Conservation (phyloP, 257 asterid genomes). For the Primulina tabacum region DNA sequence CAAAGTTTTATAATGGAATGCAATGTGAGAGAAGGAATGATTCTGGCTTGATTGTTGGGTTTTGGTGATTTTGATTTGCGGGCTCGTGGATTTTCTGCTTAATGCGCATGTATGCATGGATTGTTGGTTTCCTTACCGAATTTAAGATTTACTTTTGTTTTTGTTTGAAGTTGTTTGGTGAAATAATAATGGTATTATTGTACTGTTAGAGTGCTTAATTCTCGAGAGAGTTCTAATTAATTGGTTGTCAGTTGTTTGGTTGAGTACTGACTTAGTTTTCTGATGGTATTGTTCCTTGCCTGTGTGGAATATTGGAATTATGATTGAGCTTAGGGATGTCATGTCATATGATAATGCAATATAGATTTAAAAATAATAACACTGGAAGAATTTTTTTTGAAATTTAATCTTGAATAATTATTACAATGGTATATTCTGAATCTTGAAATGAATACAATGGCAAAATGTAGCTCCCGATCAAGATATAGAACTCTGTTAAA, state of each 20-base stretch:
- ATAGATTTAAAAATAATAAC: no score
- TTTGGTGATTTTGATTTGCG: slow-evolving; percentile 16
- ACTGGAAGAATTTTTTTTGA: not conserved
- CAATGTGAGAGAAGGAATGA: not conserved
- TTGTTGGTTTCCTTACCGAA: slow-evolving; percentile 1
- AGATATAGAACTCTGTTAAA: not conserved
- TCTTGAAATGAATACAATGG: not conserved
- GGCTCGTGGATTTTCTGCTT: not conserved
- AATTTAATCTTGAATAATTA: not conserved
- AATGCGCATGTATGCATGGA: not conserved
- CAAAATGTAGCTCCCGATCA: not conserved
- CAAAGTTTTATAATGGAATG: not conserved
- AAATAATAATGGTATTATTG: not conserved
- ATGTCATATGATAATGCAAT: not conserved
- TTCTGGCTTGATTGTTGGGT: slow-evolving; percentile 1
- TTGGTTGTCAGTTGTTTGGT: not conserved
- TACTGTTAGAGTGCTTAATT: not conserved
- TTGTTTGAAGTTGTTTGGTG: not conserved
- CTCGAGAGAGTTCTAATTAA: not conserved
- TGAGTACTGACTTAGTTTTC: no score
- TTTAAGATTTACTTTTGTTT: not conserved
- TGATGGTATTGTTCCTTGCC: slow-evolving; percentile 1
- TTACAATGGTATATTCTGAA: not conserved
- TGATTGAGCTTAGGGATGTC: not conserved
- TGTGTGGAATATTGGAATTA: not conserved